Evolutionary conservation across 192 early-diverging fungal genomes (phyloP).

Genomic region (Haplosporangium gracile): DNA sequence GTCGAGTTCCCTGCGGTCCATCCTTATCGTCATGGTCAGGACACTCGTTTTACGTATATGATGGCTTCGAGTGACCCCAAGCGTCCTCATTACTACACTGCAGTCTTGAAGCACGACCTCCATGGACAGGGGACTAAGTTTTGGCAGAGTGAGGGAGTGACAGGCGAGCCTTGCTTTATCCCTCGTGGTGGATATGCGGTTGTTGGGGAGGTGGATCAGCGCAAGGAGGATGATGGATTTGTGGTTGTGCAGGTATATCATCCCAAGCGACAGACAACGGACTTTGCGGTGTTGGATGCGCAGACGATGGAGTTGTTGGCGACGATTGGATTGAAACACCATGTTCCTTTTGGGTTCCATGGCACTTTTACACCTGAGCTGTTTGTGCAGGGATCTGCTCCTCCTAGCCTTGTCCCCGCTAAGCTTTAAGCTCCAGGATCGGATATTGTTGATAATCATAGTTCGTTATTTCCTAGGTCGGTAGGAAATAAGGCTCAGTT

Average conservation of each 20-base stretch:
- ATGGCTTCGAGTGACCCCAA: constrained; percentile 56
- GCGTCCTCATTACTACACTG: constrained; percentile 52
- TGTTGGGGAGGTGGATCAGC: constrained; percentile 13
- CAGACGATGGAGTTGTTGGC: constrained; percentile 47
- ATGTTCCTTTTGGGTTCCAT: constrained; percentile 54
- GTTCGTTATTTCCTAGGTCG: neutral
- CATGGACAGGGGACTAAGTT: constrained; percentile 36
- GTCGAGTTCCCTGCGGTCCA: constrained; percentile 52
- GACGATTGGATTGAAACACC: constrained; percentile 48
- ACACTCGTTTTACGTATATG: constrained; percentile 47
- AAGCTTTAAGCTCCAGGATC: constrained; percentile 43
- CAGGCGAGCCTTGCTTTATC: constrained; percentile 53
- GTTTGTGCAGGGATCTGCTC: constrained; percentile 14
- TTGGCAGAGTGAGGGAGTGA: constrained; percentile 52
- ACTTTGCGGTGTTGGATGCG: constrained; percentile 51
- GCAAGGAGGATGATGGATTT: constrained; percentile 43
- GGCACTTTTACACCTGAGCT: constrained; percentile 53
- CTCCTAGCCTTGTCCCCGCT: constrained; percentile 32
- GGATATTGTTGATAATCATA: neutral
- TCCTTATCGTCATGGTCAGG: constrained; percentile 50
- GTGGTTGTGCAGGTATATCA: constrained; percentile 52
- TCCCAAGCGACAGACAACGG: constrained; percentile 43
- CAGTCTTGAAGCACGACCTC: constrained; percentile 51
- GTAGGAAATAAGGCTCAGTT: neutral
- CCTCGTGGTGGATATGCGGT: constrained; percentile 43